Evolutionary conservation across 345 rosid genomes (phyloP).

Genomic region (Eucalyptus rudis): DNA sequence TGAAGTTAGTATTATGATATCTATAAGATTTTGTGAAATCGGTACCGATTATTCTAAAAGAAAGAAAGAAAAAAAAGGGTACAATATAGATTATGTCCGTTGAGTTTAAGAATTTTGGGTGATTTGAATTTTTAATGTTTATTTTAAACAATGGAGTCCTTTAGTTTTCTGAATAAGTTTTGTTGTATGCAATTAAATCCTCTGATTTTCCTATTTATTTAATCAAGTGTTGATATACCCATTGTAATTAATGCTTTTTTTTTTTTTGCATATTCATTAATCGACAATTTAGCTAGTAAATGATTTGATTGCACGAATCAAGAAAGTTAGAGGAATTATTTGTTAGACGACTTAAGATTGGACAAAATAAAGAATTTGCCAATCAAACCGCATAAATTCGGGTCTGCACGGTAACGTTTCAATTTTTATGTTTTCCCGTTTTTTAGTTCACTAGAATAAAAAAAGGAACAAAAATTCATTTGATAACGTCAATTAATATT

Average conservation of each 20-base stretch:
- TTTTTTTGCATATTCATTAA: no score
- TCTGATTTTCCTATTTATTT: neutral
- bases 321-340: neutral
- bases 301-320: neutral
- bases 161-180: neutral
- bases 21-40: neutral
- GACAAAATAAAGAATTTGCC: neutral
- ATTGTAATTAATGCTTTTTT: neutral
- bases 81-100: neutral
- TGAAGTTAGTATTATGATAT: neutral
- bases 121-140: neutral
- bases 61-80: neutral
- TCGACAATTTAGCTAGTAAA: neutral
- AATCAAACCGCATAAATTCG: neutral
- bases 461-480: accelerated
- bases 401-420: accelerated
- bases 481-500: accelerated
- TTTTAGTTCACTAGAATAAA: accelerated
- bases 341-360: neutral
- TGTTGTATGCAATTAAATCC: neutral
- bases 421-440: no score
- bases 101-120: neutral
- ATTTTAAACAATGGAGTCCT: neutral
- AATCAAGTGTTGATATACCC: neutral
- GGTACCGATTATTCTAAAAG: neutral